Evolutionary conservation across 225 moss, liverwort and hornwort genomes (phyloP).

Genomic region (Polytrichum commune): DNA sequence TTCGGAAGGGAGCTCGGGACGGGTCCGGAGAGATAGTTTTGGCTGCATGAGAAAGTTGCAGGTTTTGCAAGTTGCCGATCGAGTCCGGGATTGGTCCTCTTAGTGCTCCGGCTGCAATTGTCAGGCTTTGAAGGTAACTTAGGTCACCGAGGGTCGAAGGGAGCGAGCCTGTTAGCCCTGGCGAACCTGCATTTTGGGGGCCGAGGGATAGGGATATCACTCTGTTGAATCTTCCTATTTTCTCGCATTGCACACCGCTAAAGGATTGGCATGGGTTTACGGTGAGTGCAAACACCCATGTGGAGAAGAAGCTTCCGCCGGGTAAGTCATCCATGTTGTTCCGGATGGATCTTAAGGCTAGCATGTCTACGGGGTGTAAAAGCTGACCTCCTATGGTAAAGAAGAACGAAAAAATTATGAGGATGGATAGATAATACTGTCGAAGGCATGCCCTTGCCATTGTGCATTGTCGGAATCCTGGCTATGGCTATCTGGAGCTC

Average conservation of each 20-base stretch:
- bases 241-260: slow-evolving; percentile 21
- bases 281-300: slow-evolving; percentile 32
- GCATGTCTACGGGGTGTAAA: slow-evolving; percentile 42
- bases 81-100: slow-evolving; percentile 18
- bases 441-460: not conserved
- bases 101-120: slow-evolving; percentile 28
- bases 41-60: slow-evolving; percentile 23
- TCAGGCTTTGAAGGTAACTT: slow-evolving; percentile 19
- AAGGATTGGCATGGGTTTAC: slow-evolving; percentile 40
- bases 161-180: slow-evolving; percentile 28
- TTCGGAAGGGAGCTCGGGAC: slow-evolving; percentile 14
- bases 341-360: slow-evolving; percentile 28
- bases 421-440: not conserved
- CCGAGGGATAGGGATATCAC: slow-evolving; percentile 30
- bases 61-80: slow-evolving; percentile 19
- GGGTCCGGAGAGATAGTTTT: slow-evolving; percentile 21
- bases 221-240: slow-evolving; percentile 28
- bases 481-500: no score
- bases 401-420: not conserved
- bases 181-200: slow-evolving; percentile 21
- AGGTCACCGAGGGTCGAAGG: slow-evolving; percentile 20
- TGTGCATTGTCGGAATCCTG: no score
- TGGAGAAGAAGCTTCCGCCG: slow-evolving; percentile 33
- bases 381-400: slow-evolving; percentile 10
- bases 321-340: slow-evolving; percentile 32